Base-by-base conservation (phyloP, 2,329 filamentous ascomycete genomes). In the Tolypocladium nubicola region DNA sequence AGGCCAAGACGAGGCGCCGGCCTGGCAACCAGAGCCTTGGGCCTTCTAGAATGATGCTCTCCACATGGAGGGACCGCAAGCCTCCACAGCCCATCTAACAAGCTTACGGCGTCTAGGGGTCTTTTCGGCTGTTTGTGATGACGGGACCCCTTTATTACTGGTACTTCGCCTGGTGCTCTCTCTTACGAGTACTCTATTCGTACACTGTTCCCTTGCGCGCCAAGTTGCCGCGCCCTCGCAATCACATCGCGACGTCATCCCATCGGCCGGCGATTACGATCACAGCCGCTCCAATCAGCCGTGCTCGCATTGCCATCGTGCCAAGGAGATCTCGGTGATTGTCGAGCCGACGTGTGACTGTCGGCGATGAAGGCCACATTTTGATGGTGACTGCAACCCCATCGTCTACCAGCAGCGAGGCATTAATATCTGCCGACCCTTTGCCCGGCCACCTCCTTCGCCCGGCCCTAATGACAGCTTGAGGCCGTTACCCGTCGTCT, bases 21-120 rank as follows among this genome's bases (percentile, higher is more conserved):
- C 43, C 43, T 21, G 13, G 45, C 45, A 19, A 38, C 45, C 54
- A 26, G 14, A 4, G 8, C 55, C 38, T n/a, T 38, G 56, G 40
- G 37, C 50, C 52, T 60, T 61, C 60, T 57, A 61, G 60, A 61
- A 61, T 61, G 50, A 59, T 58, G 50, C 33, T 37, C 49, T 52
- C 33, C 50, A 52, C 50, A 30, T 33, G 26, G 14, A 49, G 26
- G 45, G 19, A 26, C 45, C 14, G 45, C 21, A 49, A 30, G 23
- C 23, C 26, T 47, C 45, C 45, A 49, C 26, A n/a, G 45, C 45
- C 45, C 45, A 49, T 49, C 9, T 19, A n/a, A 49, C 26, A 49
- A 33, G 45, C 45, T 49, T 16, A 26, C 45, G 26, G 14, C 45
- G 45, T 33, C 23, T 26, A 47, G 21, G 43, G 3, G 43, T 21